Base-by-base conservation (phyloP, 805 yeast genomes). In the Blastobotrys attinorum region DNA sequence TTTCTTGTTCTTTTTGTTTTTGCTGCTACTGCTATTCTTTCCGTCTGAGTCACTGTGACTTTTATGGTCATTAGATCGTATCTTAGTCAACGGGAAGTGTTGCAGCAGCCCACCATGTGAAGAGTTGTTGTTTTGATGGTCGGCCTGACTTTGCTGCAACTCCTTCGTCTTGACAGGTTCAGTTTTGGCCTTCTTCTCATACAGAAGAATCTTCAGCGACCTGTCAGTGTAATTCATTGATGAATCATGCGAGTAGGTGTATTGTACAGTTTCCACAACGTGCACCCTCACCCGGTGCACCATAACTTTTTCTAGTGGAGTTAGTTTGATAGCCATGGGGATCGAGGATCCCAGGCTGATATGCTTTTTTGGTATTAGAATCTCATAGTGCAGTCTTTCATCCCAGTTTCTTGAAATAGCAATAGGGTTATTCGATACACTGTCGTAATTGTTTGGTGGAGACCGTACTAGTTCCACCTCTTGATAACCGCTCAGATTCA, bases 401-500 rank as follows among this genome's bases (percentile, higher is more conserved):
- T 90, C 97, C 98, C 98, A 92, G 51, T 83, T 88, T 45, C 95
- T 73, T 22, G 83, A 73, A 29, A 92, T 87, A 4, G 86, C 85
- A 42, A 92, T 89, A 0, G 98, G 97, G 57, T 90, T 97, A 52
- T 83, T 80, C 58, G 89, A 96, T 20, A 81, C 73, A 31, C 86
- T 82, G 31, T 76, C 77, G 38, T 45, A 45, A 31, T 39, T 44
- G 47, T 84, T 87, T 1, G 86, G 72, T 6, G 90, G 94, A 0
- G 87, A 72, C 49, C 98, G 69, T 3, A 92, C 75, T 10, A 92
- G 67, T 1, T 69, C 71, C 1, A 92, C 70, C 1, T 84, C 83
- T 25, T 76, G 61, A 45, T 71, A 69, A 1, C 86, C 90, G 5
- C 65, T 57, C 22, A 92, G 62, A 55, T 82, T 84, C 25, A 87